Conservation (phyloP, 108 stramenopile genomes). For the Nitzschia sp. region DNA sequence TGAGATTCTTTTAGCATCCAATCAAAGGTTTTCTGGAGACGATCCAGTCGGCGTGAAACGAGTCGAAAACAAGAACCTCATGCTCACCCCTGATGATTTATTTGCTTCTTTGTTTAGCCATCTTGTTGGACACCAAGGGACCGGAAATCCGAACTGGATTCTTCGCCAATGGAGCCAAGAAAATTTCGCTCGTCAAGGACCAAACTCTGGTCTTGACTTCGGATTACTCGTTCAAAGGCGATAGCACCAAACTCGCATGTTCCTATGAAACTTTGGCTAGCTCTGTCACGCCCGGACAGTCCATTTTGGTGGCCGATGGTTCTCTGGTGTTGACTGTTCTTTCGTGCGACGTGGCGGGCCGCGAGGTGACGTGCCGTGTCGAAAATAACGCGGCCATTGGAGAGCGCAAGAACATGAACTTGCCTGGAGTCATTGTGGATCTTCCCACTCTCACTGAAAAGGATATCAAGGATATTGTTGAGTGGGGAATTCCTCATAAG, state of each 20-base stretch:
- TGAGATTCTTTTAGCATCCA: conserved; percentile 42
- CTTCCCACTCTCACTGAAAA: conserved; percentile 95
- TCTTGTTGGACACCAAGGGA: conserved; percentile 94
- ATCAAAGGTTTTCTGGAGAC: too few relatives aligned
- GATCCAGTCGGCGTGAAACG: too few relatives aligned
- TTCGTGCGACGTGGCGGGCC: conserved; percentile 57
- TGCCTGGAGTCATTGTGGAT: conserved; percentile 97
- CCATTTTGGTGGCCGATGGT: conserved; percentile 97
- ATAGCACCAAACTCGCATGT: conserved; percentile 85
- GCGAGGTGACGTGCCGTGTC: conserved; percentile 75
- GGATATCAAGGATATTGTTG: conserved; percentile 85
- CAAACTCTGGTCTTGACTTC: conserved; percentile 77
- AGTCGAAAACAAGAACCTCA: too few relatives aligned
- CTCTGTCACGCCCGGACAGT: conserved; percentile 84
- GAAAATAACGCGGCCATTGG: conserved; percentile 87
- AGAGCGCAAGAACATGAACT: conserved; percentile 99
- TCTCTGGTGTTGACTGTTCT: conserved; percentile 88
- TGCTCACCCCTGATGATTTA: too few relatives aligned
- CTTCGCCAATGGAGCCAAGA: conserved; percentile 82
- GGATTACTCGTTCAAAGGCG: conserved; percentile 80
- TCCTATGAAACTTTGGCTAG: conserved; percentile 88
- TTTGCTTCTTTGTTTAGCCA: conserved; percentile 37
- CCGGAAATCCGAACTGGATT: conserved; percentile 96
- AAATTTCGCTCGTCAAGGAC: conserved; percentile 78
- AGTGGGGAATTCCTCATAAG: conserved; percentile 86